Conservation (phyloP, 768 basidiomycete genomes). For the Cystofilobasidium capitatum region DNA sequence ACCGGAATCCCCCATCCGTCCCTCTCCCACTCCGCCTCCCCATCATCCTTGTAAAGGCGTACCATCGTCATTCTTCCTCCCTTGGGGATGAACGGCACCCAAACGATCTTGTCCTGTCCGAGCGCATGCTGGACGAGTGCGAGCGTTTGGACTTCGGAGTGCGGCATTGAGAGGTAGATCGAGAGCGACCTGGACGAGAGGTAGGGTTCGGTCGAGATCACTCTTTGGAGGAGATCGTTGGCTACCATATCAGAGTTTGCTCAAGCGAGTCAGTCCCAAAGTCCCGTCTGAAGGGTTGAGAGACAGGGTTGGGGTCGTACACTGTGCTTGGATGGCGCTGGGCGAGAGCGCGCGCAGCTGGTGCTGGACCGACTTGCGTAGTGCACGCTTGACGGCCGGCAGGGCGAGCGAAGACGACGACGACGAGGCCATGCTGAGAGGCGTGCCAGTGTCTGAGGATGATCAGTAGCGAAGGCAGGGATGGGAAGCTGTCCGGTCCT, state of each 20-base stretch:
- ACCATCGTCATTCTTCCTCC: conserved; percentile 22
- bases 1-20: conserved; percentile 26
- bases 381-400: conserved; percentile 13
- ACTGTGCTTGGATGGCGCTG: conserved; percentile 10
- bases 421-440: neutral
- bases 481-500: no score
- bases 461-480: no score
- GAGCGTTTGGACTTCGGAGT: conserved; percentile 21
- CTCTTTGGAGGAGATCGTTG: neutral
- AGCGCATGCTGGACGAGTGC: conserved; percentile 21
- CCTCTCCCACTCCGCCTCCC: conserved; percentile 2
- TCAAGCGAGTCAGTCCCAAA: neutral
- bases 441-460: neutral
- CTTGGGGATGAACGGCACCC: conserved; percentile 19
- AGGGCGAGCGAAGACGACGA: conserved; percentile 10
- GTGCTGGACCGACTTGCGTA: conserved; percentile 14
- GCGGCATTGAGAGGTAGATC: conserved; percentile 16
- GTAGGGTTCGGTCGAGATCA: conserved; percentile 14
- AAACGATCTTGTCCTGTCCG: conserved; percentile 14
- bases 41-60: conserved; percentile 8
- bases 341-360: conserved; percentile 4
- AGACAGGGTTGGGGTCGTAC: neutral
- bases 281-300: neutral
- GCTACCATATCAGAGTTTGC: neutral
- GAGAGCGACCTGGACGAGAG: conserved; percentile 10